Evolutionary conservation across 345 rosid genomes (phyloP).

Genomic region (Geranium rotundifolium): DNA sequence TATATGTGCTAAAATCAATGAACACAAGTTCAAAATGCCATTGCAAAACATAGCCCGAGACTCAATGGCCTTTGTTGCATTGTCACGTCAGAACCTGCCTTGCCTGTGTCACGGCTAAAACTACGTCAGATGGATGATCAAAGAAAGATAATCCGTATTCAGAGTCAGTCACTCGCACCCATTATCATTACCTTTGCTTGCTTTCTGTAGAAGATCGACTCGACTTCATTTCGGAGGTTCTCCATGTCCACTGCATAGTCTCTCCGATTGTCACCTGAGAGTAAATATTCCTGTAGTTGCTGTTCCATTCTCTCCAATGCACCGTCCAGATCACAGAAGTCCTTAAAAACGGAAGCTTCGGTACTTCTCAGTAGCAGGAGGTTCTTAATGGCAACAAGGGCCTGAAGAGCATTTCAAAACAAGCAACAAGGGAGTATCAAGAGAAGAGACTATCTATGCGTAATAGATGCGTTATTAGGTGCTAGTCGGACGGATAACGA

Average conservation of each 20-base stretch:
- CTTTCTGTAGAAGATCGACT: conserved; percentile 41
- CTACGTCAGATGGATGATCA: neutral
- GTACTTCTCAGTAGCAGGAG: conserved; percentile 53
- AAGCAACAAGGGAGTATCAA: neutral
- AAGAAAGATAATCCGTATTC: neutral
- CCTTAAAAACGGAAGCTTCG: conserved; percentile 51
- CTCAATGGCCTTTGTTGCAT: neutral
- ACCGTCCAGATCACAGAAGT: conserved; percentile 55
- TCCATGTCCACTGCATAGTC: conserved; percentile 66
- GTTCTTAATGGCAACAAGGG: conserved; percentile 61
- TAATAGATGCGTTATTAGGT: too few species aligned
- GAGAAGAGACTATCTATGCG: too few species aligned
- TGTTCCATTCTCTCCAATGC: conserved; percentile 57
- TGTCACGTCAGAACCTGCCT: conserved; percentile 13
- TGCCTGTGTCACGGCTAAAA: neutral
- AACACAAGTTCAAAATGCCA: too few species aligned
- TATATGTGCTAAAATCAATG: too few species aligned
- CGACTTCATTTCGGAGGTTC: conserved; percentile 61
- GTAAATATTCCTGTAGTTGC: conserved; percentile 47
- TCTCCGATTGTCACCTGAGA: conserved; percentile 44
- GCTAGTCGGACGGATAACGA: too few species aligned
- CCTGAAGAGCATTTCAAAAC: conserved; percentile 42
- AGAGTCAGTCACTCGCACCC: conserved; percentile 1
- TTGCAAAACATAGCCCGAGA: too few species aligned
- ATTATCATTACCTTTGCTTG: conserved; percentile 40